Percentiles rank a stretch among this genome's conserved stretches.
Evolutionary conservation across 768 basidiomycete species (phyloP).

Genomic region (Trametes villosa): DNA sequence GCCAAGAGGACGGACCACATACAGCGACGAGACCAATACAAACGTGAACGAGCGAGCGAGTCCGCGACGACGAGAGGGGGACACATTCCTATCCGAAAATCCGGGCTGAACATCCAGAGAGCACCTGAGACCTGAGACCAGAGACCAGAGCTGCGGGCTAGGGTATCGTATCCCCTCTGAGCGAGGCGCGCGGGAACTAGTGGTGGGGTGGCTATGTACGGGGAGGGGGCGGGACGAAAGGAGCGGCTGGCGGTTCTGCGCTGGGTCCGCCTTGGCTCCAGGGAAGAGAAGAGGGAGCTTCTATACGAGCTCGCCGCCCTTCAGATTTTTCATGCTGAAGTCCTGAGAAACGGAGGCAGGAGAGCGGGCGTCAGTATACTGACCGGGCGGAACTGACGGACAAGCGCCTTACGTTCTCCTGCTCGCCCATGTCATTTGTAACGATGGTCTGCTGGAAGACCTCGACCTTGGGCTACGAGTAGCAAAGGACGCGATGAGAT

Average conservation of each 20-base stretch:
- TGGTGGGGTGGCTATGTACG: background rate
- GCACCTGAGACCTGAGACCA: no score
- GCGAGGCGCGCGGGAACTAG: background rate
- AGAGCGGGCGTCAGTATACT: no score
- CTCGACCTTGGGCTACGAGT: slow-evolving; percentile 9
- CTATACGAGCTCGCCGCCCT: slow-evolving; percentile 18
- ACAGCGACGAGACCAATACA: no score
- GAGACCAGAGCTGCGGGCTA: no score
- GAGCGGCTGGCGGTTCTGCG: background rate
- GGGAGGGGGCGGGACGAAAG: background rate
- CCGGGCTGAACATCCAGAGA: no score
- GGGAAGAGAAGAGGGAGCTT: background rate
- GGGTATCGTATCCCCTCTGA: no score
- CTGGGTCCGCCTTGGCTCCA: no score
- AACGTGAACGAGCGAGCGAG: no score
- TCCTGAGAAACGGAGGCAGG: background rate
- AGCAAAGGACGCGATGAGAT: background rate
- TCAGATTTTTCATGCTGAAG: slow-evolving; percentile 16
- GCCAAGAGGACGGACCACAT: no score
- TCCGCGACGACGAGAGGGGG: no score
- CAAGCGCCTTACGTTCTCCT: slow-evolving; percentile 9
- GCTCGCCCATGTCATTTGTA: slow-evolving; percentile 17
- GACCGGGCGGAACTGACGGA: background rate
- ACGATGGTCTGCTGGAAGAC: slow-evolving; percentile 17
- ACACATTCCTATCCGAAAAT: no score